Evolutionary conservation across 192 early-diverging fungal genomes (phyloP).

Genomic region (Spizellomyces sp.): DNA sequence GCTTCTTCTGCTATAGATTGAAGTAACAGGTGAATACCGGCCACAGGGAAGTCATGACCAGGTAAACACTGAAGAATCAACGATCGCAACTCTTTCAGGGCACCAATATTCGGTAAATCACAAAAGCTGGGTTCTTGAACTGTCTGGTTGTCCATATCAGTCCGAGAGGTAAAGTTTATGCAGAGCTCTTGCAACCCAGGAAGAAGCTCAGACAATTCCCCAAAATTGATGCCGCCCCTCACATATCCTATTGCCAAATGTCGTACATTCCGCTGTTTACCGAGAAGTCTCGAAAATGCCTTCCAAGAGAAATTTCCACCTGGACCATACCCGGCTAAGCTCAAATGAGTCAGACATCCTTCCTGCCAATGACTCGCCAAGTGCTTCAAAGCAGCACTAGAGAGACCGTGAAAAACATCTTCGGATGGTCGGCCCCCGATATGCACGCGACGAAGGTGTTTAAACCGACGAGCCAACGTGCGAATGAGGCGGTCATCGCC

Average conservation of each 20-base stretch:
- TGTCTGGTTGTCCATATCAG: not conserved
- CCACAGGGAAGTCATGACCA: too few relatives aligned
- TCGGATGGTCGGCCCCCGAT: not conserved
- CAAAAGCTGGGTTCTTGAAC: not conserved
- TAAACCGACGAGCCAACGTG: not conserved
- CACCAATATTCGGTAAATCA: not conserved
- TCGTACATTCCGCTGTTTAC: not conserved
- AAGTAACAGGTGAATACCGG: too few relatives aligned
- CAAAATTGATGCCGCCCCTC: not conserved
- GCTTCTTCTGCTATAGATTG: too few relatives aligned
- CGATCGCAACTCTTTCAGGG: too few relatives aligned
- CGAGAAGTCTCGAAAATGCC: not conserved
- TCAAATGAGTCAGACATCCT: slow-evolving; percentile 5
- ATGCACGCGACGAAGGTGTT: not conserved
- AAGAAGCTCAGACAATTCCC: not conserved
- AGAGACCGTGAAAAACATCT: not conserved
- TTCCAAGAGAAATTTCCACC: slow-evolving; percentile 2
- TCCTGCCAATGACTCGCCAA: too few relatives aligned
- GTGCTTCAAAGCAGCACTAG: not conserved
- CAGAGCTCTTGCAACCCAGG: not conserved
- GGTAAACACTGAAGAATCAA: too few relatives aligned
- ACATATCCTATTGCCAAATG: not conserved
- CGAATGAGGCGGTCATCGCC: not conserved
- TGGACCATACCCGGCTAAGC: slow-evolving; percentile 1
- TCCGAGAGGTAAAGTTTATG: not conserved